Conservation (phyloP, 257 asterid genomes). For the Echium plantagineum region DNA sequence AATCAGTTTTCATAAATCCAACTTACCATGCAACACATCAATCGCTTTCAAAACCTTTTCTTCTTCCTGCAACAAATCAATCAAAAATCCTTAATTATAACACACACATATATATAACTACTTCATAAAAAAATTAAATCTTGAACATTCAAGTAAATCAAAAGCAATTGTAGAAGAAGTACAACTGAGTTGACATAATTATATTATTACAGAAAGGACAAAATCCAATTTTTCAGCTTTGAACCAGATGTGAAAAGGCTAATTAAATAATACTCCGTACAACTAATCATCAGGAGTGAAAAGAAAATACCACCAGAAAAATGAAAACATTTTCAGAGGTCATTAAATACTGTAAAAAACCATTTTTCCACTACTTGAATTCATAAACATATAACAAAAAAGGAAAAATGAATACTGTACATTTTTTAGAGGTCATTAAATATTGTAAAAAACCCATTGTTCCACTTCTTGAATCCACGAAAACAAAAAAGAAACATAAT, state of each 20-base stretch:
- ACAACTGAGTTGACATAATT: neutral
- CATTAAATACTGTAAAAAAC: slow-evolving; percentile 9
- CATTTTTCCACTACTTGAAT: slow-evolving; percentile 12
- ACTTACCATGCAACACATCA: slow-evolving; percentile 65
- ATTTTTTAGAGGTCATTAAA: too few relatives aligned
- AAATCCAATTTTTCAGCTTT: slow-evolving; percentile 5
- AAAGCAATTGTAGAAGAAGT: neutral
- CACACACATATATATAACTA: too few relatives aligned
- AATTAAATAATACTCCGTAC: slow-evolving; percentile 8
- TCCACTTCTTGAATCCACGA: too few relatives aligned
- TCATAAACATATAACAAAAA: too few relatives aligned
- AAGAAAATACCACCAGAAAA: slow-evolving; percentile 6
- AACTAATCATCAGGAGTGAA: slow-evolving; percentile 12
- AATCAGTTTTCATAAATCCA: slow-evolving; percentile 16
- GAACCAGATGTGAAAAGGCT: slow-evolving; percentile 6
- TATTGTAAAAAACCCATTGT: too few relatives aligned
- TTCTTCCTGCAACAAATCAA: slow-evolving; percentile 50
- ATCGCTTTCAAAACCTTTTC: slow-evolving; percentile 55
- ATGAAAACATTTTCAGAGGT: neutral
- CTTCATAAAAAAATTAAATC: too few relatives aligned
- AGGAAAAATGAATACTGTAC: too few relatives aligned
- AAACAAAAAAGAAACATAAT: too few relatives aligned
- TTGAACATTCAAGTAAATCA: neutral
- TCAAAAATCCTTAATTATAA: slow-evolving; percentile 16
- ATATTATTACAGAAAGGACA: neutral